phyloP scores from a whole-genome alignment of 352 stramenopile genomes.

The Blastocystis sp. region DNA sequence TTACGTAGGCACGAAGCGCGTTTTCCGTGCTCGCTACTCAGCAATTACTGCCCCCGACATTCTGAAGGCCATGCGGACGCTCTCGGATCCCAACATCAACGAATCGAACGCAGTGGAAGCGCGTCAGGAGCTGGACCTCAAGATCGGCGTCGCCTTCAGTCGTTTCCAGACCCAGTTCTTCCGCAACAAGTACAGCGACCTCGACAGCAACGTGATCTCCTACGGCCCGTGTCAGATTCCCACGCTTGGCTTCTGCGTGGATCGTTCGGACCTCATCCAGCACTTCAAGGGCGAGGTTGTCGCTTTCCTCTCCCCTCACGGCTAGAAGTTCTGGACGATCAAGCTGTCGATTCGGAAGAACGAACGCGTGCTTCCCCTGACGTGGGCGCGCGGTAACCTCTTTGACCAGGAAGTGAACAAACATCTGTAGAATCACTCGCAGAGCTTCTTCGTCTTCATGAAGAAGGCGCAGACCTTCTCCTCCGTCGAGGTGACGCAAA shows the following conservation, averaged over 20 bases:
- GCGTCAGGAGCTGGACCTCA: conserved; percentile 74
- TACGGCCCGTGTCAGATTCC: conserved; percentile 78
- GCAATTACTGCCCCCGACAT: conserved; percentile 66
- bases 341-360: conserved; percentile 55
- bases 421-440: too few species aligned
- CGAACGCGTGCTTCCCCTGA: conserved; percentile 59
- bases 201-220: conserved; percentile 70
- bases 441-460: conserved; percentile 62
- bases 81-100: conserved; percentile 69
- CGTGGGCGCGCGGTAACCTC: conserved; percentile 61
- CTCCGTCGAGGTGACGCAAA: conserved; percentile 6
- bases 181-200: conserved; percentile 73
- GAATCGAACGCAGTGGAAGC: conserved; percentile 72
- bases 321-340: conserved; percentile 23
- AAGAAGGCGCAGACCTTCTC: conserved; percentile 62
- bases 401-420: conserved; percentile 63
- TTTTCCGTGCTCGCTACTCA: conserved; percentile 66
- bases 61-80: conserved; percentile 63
- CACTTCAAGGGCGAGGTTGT: conserved; percentile 70
- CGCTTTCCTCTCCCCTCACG: conserved; percentile 62
- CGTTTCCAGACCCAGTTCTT: conserved; percentile 77
- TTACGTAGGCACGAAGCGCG: conserved; percentile 49
- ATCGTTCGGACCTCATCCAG: conserved; percentile 75
- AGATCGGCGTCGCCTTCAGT: conserved; percentile 75
- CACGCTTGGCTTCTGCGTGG: conserved; percentile 75